Evolutionary conservation across 768 basidiomycete species (phyloP).

Genomic region (Daedaleopsis sinensis): DNA sequence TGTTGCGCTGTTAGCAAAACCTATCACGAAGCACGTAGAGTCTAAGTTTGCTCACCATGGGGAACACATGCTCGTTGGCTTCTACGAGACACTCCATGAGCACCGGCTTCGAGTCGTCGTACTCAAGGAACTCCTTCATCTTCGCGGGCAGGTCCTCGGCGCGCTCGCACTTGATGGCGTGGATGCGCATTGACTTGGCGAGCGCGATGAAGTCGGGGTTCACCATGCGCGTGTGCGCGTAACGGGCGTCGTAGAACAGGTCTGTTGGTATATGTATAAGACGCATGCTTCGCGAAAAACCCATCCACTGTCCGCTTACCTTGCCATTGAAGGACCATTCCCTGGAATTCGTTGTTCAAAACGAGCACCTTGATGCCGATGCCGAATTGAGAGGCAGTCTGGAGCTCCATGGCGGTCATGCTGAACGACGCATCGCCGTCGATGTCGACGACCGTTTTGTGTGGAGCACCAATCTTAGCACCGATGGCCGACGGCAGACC

Average conservation of each 20-base stretch:
- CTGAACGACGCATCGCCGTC: conserved; percentile 99
- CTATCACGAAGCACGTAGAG: conserved; percentile 18
- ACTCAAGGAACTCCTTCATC: conserved; percentile 99
- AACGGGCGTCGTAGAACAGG: conserved; percentile 95
- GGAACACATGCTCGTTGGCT: conserved; percentile 86
- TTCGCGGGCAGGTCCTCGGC: conserved; percentile 82
- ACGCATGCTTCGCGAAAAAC: not conserved
- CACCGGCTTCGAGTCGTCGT: conserved; percentile 83
- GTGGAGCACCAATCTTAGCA: conserved; percentile 93
- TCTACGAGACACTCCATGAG: conserved; percentile 90
- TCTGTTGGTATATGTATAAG: conserved; percentile 43
- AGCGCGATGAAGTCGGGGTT: conserved; percentile 96
- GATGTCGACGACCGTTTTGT: conserved; percentile 93
- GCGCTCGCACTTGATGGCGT: conserved; percentile 77
- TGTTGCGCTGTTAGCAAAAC: conserved; percentile 30
- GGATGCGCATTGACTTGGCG: conserved; percentile 89
- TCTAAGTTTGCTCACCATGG: conserved; percentile 63
- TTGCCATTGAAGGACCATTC: conserved; percentile 99
- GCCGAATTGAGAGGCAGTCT: conserved; percentile 86
- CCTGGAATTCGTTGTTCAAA: conserved; percentile 97
- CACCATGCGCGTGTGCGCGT: conserved; percentile 93
- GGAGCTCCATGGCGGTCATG: conserved; percentile 99
- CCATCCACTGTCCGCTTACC: conserved; percentile 49
- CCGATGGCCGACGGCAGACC: conserved; percentile 94
- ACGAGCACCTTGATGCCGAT: conserved; percentile 96